phyloP scores from a whole-genome alignment of 768 basidiomycete genomes.

The Boletus bicolor region DNA sequence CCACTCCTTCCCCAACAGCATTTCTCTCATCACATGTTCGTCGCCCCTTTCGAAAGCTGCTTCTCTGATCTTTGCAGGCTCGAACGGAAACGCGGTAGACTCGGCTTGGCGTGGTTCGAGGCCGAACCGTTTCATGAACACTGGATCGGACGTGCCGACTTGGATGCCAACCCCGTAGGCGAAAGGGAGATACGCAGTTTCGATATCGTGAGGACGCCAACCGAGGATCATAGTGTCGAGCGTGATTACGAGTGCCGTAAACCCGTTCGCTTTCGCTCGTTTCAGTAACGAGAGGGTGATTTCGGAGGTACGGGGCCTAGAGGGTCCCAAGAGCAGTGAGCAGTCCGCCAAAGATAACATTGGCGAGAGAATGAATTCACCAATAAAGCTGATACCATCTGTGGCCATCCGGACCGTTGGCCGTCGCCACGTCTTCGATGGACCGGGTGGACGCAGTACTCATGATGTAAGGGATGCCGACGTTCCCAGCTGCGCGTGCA shows the following conservation, averaged over 20 bases:
- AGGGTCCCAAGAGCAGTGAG: background rate
- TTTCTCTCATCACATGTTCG: slow-evolving; percentile 32
- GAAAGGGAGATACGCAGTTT: slow-evolving; percentile 64
- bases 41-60: slow-evolving; percentile 46
- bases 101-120: slow-evolving; percentile 40
- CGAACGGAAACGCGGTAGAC: slow-evolving; percentile 56
- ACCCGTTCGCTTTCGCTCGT: slow-evolving; percentile 65
- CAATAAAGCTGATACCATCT: slow-evolving; percentile 86
- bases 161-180: slow-evolving; percentile 61
- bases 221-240: slow-evolving; percentile 72
- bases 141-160: slow-evolving; percentile 71
- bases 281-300: slow-evolving; percentile 61
- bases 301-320: slow-evolving; percentile 60
- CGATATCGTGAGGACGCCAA: slow-evolving; percentile 76
- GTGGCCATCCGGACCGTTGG: slow-evolving; percentile 56
- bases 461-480: slow-evolving; percentile 68
- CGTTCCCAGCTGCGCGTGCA: slow-evolving; percentile 58
- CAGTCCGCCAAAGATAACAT: background rate
- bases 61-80: slow-evolving; percentile 43
- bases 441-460: slow-evolving; percentile 71
- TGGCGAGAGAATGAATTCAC: slow-evolving; percentile 33
- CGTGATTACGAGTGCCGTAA: slow-evolving; percentile 71
- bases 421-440: slow-evolving; percentile 75
- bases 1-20: slow-evolving; percentile 59
- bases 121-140: slow-evolving; percentile 62